phyloP scores from a whole-genome alignment of 2,329 filamentous ascomycete species.

The Talaromyces rugulosus region DNA sequence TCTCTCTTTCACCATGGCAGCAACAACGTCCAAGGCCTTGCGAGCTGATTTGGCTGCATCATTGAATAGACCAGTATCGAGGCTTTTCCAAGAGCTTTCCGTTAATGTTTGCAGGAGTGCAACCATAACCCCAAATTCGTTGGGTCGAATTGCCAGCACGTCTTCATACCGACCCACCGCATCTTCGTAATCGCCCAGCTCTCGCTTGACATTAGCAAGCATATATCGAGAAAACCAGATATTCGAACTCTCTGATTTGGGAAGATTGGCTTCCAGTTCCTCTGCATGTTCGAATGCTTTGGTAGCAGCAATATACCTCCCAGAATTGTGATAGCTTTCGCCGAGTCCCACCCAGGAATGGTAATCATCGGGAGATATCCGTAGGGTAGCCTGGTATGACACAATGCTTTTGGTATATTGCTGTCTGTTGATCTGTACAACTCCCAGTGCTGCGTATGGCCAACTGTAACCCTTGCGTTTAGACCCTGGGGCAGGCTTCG shows the following conservation, averaged over 20 bases:
- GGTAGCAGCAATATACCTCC: slow-evolving; percentile 87
- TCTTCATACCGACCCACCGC: slow-evolving; percentile 72
- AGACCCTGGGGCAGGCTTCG: slow-evolving; percentile 83
- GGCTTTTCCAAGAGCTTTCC: slow-evolving; percentile 70
- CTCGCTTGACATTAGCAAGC: slow-evolving; percentile 89
- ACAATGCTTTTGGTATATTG: slow-evolving; percentile 85
- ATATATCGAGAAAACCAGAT: slow-evolving; percentile 97
- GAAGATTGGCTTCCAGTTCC: slow-evolving; percentile 60
- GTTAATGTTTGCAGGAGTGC: slow-evolving; percentile 83
- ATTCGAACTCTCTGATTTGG: slow-evolving; percentile 58
- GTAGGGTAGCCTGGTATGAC: slow-evolving; percentile 83
- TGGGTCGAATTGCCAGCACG: slow-evolving; percentile 63
- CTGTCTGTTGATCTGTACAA: slow-evolving; percentile 91
- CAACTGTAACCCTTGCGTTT: slow-evolving; percentile 92
- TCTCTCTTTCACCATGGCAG: slow-evolving; percentile 56
- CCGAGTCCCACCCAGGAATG: slow-evolving; percentile 94
- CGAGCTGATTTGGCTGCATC: slow-evolving; percentile 69
- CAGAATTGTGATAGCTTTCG: slow-evolving; percentile 95
- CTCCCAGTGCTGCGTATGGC: slow-evolving; percentile 90
- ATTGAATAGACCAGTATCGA: slow-evolving; percentile 83
- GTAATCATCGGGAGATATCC: slow-evolving; percentile 81
- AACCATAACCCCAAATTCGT: slow-evolving; percentile 82
- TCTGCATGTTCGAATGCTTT: slow-evolving; percentile 87
- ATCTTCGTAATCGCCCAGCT: slow-evolving; percentile 83
- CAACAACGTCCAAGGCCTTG: slow-evolving; percentile 65